Evolutionary conservation across 176 grass and related monocot genomes (phyloP).

Genomic region (Eragrostis nindensis): DNA sequence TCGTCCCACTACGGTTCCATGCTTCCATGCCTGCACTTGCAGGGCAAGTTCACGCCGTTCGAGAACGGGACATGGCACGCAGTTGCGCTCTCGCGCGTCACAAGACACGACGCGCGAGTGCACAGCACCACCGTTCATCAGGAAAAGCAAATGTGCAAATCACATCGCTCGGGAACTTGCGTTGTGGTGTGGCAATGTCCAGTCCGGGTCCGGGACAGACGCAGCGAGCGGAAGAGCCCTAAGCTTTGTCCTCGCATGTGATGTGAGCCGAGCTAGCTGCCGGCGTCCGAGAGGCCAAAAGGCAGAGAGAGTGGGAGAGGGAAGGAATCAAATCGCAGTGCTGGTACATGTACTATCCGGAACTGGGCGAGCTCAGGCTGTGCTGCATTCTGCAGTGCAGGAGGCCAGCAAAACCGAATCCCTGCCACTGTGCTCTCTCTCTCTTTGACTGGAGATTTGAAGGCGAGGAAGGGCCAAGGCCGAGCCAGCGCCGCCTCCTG

Average conservation of each 20-base stretch:
- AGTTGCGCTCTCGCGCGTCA: background rate
- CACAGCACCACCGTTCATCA: background rate
- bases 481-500: too few relatives aligned
- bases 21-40: slow-evolving; percentile 10
- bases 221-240: background rate
- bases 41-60: background rate
- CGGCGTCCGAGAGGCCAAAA: background rate
- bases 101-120: background rate
- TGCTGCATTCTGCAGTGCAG: background rate
- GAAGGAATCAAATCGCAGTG: slow-evolving; percentile 22
- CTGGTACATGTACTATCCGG: background rate
- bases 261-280: background rate
- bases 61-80: background rate
- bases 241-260: slow-evolving; percentile 2
- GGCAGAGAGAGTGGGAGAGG: background rate
- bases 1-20: background rate
- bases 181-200: too few relatives aligned
- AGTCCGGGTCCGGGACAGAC: background rate
- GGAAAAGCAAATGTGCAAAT: background rate
- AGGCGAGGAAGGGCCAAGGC: background rate
- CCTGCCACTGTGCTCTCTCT: background rate
- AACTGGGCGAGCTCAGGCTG: background rate
- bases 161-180: background rate
- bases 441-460: slow-evolving; percentile 19
- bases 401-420: slow-evolving; percentile 15